Percentiles rank a stretch among this genome's conserved stretches.
These are phyloP conservation scores for Canna indica DNA, from an alignment of 176 grass and related monocot genomes.

Conservation along the genomic window DNA sequence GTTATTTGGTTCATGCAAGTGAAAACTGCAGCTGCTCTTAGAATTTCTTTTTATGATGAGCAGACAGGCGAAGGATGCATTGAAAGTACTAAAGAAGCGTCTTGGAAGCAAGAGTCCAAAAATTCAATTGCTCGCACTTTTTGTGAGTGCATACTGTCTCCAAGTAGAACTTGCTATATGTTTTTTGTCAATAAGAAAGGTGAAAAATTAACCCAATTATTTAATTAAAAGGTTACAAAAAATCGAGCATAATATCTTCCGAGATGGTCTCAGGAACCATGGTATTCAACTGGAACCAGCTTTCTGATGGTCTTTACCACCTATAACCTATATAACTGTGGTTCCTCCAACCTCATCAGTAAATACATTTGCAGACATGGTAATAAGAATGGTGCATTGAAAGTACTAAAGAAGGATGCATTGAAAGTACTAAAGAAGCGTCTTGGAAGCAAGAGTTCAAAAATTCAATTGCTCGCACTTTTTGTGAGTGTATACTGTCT, in stretches of 20 bases:
- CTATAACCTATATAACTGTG: no score
- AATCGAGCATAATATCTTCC: no score
- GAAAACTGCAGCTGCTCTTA: neutral
- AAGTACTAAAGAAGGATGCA: slow-evolving; percentile 62
- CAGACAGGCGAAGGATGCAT: slow-evolving; percentile 80
- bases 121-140: slow-evolving; percentile 85
- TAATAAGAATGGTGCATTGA: no score
- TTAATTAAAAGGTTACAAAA: no score
- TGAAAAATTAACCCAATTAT: no score
- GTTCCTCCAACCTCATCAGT: no score
- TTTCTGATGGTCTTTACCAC: no score
- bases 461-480: slow-evolving; percentile 90
- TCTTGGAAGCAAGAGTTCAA: slow-evolving; percentile 75
- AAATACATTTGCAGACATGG: no score
- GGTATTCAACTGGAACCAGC: no score
- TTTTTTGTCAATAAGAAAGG: no score
- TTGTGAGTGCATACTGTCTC: slow-evolving; percentile 36
- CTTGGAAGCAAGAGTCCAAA: slow-evolving; percentile 83
- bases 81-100: slow-evolving; percentile 97
- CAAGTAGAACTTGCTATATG: neutral
- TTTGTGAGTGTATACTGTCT: slow-evolving; percentile 41
- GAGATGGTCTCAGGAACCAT: no score
- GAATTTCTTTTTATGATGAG: slow-evolving; percentile 26
- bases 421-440: slow-evolving; percentile 97
- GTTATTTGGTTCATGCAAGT: neutral